These are phyloP conservation scores for Aspergillus eucalypticola DNA, from an alignment of 2,329 filamentous ascomycete species.

Conservation along the genomic window DNA sequence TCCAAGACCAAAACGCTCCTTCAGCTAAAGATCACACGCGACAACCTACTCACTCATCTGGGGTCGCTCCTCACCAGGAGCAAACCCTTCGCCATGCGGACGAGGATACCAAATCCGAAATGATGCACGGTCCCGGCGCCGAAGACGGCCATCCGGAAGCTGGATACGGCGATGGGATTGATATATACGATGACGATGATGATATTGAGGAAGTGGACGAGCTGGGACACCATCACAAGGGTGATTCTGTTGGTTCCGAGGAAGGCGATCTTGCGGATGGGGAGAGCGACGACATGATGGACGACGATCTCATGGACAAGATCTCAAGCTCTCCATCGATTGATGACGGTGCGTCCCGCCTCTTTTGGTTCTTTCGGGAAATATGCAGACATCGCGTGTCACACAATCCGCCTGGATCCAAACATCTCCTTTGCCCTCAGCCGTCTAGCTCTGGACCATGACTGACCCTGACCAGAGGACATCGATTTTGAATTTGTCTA, in stretches of 20 bases:
- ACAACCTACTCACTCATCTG: slow-evolving; percentile 53
- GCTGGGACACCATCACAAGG: slow-evolving; percentile 18
- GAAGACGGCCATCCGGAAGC: slow-evolving; percentile 55
- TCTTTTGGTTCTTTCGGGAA: not conserved
- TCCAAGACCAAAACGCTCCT: slow-evolving; percentile 79
- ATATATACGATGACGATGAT: slow-evolving; percentile 35
- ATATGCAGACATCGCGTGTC: too few relatives aligned
- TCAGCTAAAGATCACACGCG: slow-evolving; percentile 79
- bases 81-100: slow-evolving; percentile 78
- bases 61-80: slow-evolving; percentile 78
- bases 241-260: slow-evolving; percentile 22
- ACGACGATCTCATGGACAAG: slow-evolving; percentile 96
- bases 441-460: slow-evolving; percentile 53
- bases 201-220: slow-evolving; percentile 8
- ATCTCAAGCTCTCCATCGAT: slow-evolving; percentile 99
- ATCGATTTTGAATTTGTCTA: slow-evolving; percentile 99
- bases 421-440: not conserved
- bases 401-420: not conserved
- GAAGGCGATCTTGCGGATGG: slow-evolving; percentile 63
- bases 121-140: slow-evolving; percentile 63
- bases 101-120: slow-evolving; percentile 73
- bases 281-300: slow-evolving; percentile 68
- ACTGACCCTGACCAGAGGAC: slow-evolving; percentile 94
- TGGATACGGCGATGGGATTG: slow-evolving; percentile 34
- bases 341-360: slow-evolving; percentile 74